Conservation (phyloP, 768 basidiomycete species). For the Lentinula sp. region DNA sequence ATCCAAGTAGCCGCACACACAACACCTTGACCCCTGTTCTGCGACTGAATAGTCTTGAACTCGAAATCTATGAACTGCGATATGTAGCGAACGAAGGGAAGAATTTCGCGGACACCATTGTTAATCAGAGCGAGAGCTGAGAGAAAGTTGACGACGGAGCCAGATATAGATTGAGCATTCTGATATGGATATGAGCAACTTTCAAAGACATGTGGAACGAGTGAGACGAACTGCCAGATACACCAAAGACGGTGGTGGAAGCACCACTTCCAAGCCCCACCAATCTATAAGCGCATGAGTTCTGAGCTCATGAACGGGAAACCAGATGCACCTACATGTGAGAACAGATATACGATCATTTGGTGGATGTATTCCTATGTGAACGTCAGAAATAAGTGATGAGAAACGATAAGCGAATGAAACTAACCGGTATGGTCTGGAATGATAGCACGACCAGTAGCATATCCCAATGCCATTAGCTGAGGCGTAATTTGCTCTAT, state of each 20-base stretch:
- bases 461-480: slow-evolving; percentile 72
- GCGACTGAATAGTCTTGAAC: slow-evolving; percentile 54
- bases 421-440: slow-evolving; percentile 60
- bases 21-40: slow-evolving; percentile 70
- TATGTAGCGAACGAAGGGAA: slow-evolving; percentile 82
- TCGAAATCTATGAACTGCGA: slow-evolving; percentile 76
- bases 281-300: slow-evolving; percentile 47
- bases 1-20: slow-evolving; percentile 91
- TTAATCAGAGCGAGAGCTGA: slow-evolving; percentile 65
- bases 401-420: not conserved
- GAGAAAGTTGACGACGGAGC: slow-evolving; percentile 65
- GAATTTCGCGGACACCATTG: slow-evolving; percentile 73
- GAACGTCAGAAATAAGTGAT: not conserved
- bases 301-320: not conserved
- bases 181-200: slow-evolving; percentile 16
- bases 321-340: slow-evolving; percentile 50
- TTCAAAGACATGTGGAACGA: not conserved
- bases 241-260: slow-evolving; percentile 64
- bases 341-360: slow-evolving; percentile 72
- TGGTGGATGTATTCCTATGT: slow-evolving; percentile 60
- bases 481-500: slow-evolving; percentile 68
- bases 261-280: slow-evolving; percentile 82
- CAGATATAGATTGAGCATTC: slow-evolving; percentile 56
- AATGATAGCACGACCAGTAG: slow-evolving; percentile 56
- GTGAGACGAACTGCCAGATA: slow-evolving; percentile 44